Evolutionary conservation across 2,329 filamentous ascomycete species (phyloP).

Genomic region (Beauveria bassiana): DNA sequence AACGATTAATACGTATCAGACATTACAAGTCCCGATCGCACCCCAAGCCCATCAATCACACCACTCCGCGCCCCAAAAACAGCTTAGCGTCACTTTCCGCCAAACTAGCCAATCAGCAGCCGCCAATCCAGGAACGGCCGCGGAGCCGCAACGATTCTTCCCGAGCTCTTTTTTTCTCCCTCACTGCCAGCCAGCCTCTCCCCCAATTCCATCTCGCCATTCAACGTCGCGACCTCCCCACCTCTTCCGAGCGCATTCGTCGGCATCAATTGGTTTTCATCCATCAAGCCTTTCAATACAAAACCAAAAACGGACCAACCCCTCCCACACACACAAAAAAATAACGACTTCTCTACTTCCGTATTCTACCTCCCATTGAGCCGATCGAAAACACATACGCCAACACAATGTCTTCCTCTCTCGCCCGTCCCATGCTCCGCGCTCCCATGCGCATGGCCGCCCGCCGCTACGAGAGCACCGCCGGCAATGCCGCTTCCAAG

Average conservation of each 20-base stretch:
- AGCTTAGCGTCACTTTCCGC: slow-evolving; percentile 22
- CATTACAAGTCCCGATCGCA: background rate
- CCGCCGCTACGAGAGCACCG: slow-evolving; percentile 51
- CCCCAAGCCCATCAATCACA: background rate
- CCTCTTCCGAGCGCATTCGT: background rate
- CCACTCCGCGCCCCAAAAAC: slow-evolving; percentile 18
- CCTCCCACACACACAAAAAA: too few relatives aligned
- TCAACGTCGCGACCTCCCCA: slow-evolving; percentile 13
- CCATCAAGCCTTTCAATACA: slow-evolving; percentile 17
- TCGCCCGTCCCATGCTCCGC: slow-evolving; percentile 38
- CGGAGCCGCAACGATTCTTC: slow-evolving; percentile 31
- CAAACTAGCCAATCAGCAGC: slow-evolving; percentile 11
- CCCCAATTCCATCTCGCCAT: slow-evolving; percentile 14
- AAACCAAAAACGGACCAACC: slow-evolving; percentile 13
- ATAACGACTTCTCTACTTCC: background rate
- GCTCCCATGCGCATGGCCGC: slow-evolving; percentile 38
- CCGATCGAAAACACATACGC: slow-evolving; percentile 7
- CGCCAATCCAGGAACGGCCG: slow-evolving; percentile 12
- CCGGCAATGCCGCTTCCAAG: slow-evolving; percentile 38
- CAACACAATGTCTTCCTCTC: slow-evolving; percentile 23
- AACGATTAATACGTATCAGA: too few relatives aligned
- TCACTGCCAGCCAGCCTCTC: slow-evolving; percentile 19
- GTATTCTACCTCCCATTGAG: slow-evolving; percentile 7
- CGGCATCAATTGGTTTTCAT: slow-evolving; percentile 29
- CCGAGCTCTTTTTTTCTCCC: slow-evolving; percentile 42